Evolutionary conservation across 2,329 filamentous ascomycete species (phyloP).

Genomic region (Fusarium domesticum): DNA sequence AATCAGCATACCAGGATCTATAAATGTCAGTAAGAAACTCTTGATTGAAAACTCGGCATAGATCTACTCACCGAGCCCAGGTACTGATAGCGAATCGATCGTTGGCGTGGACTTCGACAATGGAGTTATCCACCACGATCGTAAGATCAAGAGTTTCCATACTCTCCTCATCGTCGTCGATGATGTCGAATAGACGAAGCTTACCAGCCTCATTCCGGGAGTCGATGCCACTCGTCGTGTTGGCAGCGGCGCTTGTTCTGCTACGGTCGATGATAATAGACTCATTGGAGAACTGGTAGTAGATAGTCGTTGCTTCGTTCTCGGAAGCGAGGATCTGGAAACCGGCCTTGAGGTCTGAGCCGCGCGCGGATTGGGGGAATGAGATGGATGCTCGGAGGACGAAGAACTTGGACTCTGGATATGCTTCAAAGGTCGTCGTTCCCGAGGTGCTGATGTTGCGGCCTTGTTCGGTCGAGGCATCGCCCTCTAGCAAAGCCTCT

Average conservation of each 20-base stretch:
- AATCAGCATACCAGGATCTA: conserved; percentile 37
- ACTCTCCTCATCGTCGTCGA: conserved; percentile 23
- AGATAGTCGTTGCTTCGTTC: conserved; percentile 40
- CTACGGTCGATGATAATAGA: conserved; percentile 40
- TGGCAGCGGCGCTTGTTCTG: conserved; percentile 40
- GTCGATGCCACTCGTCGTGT: conserved; percentile 38
- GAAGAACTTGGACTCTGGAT: conserved; percentile 37
- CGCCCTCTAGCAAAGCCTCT: conserved; percentile 30
- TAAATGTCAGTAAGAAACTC: conserved; percentile 15
- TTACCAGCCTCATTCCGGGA: conserved; percentile 37
- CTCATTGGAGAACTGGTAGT: conserved; percentile 46
- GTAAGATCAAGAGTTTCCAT: conserved; percentile 40
- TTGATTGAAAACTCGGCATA: background rate
- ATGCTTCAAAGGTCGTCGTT: conserved; percentile 8
- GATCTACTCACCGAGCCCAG: conserved; percentile 39
- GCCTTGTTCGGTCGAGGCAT: conserved; percentile 23
- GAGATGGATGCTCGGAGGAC: conserved; percentile 36
- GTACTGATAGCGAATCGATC: conserved; percentile 41
- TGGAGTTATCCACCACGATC: conserved; percentile 39
- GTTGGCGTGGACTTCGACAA: conserved; percentile 42
- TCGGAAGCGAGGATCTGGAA: conserved; percentile 41
- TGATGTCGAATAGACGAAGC: conserved; percentile 40
- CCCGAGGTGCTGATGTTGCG: conserved; percentile 20
- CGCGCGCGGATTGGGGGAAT: conserved; percentile 36
- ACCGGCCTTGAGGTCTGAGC: conserved; percentile 37